Evolutionary conservation across 1,284 basidiomycete species (phyloP).

Genomic region (Phylloboletellus chloephorus): DNA sequence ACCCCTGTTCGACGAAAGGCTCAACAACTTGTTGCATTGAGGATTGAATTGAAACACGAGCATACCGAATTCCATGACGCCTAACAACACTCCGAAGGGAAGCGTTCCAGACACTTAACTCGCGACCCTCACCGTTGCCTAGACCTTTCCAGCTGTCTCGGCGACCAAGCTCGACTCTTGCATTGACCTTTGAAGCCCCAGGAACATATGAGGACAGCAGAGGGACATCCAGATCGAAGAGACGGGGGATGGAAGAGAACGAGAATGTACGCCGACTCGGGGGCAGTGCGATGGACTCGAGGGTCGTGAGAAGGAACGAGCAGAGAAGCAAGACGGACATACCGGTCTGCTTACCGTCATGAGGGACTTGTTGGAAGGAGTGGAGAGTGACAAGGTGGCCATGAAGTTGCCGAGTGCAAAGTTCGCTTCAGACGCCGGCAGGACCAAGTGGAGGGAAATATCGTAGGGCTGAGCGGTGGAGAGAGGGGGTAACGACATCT

Average conservation of each 20-base stretch:
- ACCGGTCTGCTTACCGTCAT: conserved; percentile 58
- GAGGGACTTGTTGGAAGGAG: conserved; percentile 57
- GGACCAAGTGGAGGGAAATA: conserved; percentile 56
- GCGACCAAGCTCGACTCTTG: conserved; percentile 60
- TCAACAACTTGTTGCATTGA: conserved; percentile 1
- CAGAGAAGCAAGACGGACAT: conserved; percentile 27
- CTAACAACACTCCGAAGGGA: conserved; percentile 54
- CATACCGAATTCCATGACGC: conserved; percentile 63
- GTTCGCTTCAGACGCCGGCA: conserved; percentile 65
- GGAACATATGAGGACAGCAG: conserved; percentile 50
- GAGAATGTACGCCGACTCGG: conserved; percentile 27
- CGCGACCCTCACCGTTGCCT: conserved; percentile 61
- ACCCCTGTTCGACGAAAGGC: conserved; percentile 40
- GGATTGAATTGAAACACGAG: conserved; percentile 7
- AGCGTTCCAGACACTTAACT: conserved; percentile 60
- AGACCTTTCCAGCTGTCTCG: conserved; percentile 63
- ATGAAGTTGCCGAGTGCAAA: conserved; percentile 76
- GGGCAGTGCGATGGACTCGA: conserved; percentile 56
- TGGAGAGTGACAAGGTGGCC: conserved; percentile 54
- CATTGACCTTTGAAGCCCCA: conserved; percentile 44
- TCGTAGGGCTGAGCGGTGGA: conserved; percentile 62
- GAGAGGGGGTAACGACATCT: conserved; percentile 45
- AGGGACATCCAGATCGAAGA: conserved; percentile 46
- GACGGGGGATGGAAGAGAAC: conserved; percentile 39
- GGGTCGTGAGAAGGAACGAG: conserved; percentile 13